phyloP scores from a whole-genome alignment of 1,284 basidiomycete genomes.

The Phylloboletellus chloephorus region DNA sequence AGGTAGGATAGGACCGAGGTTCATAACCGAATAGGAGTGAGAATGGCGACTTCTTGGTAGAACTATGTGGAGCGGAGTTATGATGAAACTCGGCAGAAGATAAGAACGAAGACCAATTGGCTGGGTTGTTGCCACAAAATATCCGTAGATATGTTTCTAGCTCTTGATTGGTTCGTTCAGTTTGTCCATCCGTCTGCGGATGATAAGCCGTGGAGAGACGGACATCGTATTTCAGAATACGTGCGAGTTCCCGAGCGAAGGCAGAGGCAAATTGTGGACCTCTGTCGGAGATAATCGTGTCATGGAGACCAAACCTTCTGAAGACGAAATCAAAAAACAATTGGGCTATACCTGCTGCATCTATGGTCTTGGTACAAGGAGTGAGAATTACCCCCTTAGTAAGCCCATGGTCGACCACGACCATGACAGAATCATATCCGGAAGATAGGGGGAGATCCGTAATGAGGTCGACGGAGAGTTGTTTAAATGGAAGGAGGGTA shows the following conservation, averaged over 20 bases:
- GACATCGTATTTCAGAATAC: neutral
- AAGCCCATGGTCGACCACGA: constrained; percentile 11
- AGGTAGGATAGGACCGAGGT: too few species aligned
- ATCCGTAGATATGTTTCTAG: constrained; percentile 1
- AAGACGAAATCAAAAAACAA: too few species aligned
- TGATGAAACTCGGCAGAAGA: neutral
- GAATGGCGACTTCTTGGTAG: neutral
- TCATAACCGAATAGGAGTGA: constrained; percentile 3
- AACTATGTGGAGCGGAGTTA: neutral
- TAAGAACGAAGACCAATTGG: neutral
- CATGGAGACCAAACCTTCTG: too few species aligned
- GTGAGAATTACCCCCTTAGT: constrained; percentile 11
- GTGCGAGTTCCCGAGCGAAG: too few species aligned
- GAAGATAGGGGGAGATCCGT: constrained; percentile 5
- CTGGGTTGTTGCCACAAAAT: neutral
- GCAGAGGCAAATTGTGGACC: too few species aligned
- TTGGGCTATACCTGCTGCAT: neutral
- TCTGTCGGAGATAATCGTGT: too few species aligned
- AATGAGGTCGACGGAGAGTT: constrained; percentile 4
- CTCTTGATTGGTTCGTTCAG: constrained; percentile 5
- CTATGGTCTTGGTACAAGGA: neutral
- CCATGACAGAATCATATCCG: constrained; percentile 8
- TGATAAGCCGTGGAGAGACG: neutral
- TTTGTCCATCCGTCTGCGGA: too few species aligned
- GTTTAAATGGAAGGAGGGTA: constrained; percentile 5